Evolutionary conservation across 805 yeast species (phyloP), one percentile per base, ranked within the genome.

Genomic region (Millerago galiae): DNA sequence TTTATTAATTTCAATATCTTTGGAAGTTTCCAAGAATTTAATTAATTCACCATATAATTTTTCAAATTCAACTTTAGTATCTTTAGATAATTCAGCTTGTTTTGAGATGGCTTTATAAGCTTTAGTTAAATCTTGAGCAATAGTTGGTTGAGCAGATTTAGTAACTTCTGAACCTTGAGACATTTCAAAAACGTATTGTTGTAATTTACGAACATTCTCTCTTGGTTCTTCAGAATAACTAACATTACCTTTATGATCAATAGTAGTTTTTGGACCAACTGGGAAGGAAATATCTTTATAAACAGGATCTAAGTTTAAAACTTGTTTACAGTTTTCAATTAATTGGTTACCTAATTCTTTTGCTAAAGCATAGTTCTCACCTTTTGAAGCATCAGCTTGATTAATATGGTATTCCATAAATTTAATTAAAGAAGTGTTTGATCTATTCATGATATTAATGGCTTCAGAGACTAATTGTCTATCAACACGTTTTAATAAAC

Each of bases 401-500:
- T 64, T 61, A 42, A 71, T 64, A 45, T 70, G 80, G 67, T 91
- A 93, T 67, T 93, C 96, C 98, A 93, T 93, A 65, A 91, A 89
- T 60, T 90, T 91, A 57, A 93, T 85, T 60, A 93, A 75, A 36
- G 95, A 80, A 46, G 95, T 96, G 65, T 86, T 89, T 34, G 98
- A 83, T 66, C 98, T 81, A 77, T 93, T 93, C 98, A 93, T 90
- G 63, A 93, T 87, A 65, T 88, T 86, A 59, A 93, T 90, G 66
- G 99, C 95, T 63, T 89, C 96, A 51, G 91, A 79, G 48, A 93
- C 95, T 50, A 95, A 89, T 70, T 93, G 96, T 65, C 99, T 81
- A 66, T 93, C 98, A 52, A 93, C 84, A 46, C 87, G 82, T 78
- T 65, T 83, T 48, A 89, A 76, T 51, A 86, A 83, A 64, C 99